Percentiles rank a stretch among this genome's conserved stretches.
Evolutionary conservation across 1,284 basidiomycete genomes (phyloP).

Genomic region (Malassezia restricta): DNA sequence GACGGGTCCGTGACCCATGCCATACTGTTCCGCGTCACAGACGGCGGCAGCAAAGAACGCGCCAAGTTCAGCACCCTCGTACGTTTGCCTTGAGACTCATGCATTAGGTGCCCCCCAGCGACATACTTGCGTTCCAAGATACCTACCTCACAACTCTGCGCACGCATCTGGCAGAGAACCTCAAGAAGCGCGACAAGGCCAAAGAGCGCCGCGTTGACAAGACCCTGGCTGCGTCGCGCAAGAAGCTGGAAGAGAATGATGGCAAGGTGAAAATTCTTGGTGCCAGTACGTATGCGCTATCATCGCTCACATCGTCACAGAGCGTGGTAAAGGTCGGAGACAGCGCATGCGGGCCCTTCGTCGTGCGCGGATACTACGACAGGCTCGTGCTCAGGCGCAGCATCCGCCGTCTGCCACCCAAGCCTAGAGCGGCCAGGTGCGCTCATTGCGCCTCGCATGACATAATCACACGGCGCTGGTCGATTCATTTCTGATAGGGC

Average conservation of each 20-base stretch:
- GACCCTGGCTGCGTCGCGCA: conserved; percentile 24
- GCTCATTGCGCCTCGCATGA: too few relatives aligned
- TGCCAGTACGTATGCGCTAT: conserved; percentile 6
- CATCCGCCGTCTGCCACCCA: neutral
- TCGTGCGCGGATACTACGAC: conserved; percentile 6
- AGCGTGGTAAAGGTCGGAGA: conserved; percentile 15
- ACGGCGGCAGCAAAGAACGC: conserved; percentile 22
- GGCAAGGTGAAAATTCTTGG: conserved; percentile 24
- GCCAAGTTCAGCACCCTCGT: conserved; percentile 26
- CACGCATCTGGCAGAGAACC: conserved; percentile 21
- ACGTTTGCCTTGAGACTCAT: neutral
- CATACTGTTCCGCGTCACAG: conserved; percentile 32
- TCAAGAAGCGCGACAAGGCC: conserved; percentile 41
- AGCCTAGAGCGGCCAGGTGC: neutral
- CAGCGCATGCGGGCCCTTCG: conserved; percentile 12
- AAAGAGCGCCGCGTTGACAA: conserved; percentile 41
- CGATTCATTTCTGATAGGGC: too few relatives aligned
- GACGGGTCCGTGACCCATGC: conserved; percentile 12
- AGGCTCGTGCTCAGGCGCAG: neutral
- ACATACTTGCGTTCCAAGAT: conserved; percentile 22
- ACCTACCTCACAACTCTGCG: conserved; percentile 30
- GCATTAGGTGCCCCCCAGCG: conserved; percentile 18
- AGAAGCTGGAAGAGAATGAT: conserved; percentile 24
- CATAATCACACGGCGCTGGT: too few relatives aligned
- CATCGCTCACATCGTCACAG: neutral